Evolutionary conservation across 192 early-diverging fungal genomes (phyloP), one percentile per base, ranked within the genome.

Genomic region (Linnemannia schmuckeri): DNA sequence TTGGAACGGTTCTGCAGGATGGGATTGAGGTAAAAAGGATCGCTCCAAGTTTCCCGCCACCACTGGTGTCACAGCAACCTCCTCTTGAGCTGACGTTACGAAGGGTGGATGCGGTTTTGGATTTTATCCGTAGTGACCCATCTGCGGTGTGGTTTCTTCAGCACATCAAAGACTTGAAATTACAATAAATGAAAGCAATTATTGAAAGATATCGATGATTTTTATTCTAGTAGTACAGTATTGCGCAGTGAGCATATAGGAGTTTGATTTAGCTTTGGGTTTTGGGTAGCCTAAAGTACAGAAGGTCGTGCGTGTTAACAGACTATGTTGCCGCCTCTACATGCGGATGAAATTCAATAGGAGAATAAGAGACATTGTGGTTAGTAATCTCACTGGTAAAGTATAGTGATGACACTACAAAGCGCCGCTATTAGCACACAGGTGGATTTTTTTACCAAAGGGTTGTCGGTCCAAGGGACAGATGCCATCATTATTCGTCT

Each of bases 401-500:
- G 35, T 22, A 3, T 38, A 7, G 70, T 41, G 8, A n/a, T n/a
- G 18, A 20, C 3, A 4, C 30, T 15, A 15, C 30, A 15, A 66
- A 66, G 3, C 24, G 2, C 33, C 27, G 0, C 33, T 3, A 30
- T 35, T 54, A 49, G 52, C 35, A 75, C 27, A 24, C 8, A 6
- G 30, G 4, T 10, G 27, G 47, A 75, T 5, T 42, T 24, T 33
- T 76, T 78, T 90, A 91, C 90, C 93, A 94, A 96, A 98, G 12
- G 93, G 94, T 47, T 91, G 89, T 38, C 97, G 91, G 87, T 98
- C 97, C 95, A 98, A 94, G 9, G 98, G 98, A 85, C 98, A 99
- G 37, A 91, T 94, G 70, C 94, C 92, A 57, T 93, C 92, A 72
- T 94, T 95, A 24, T 96, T 94, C 22, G 93, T 90, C 33, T 91